phyloP scores from a whole-genome alignment of 352 stramenopile genomes.

The Peronospora farinosa region DNA sequence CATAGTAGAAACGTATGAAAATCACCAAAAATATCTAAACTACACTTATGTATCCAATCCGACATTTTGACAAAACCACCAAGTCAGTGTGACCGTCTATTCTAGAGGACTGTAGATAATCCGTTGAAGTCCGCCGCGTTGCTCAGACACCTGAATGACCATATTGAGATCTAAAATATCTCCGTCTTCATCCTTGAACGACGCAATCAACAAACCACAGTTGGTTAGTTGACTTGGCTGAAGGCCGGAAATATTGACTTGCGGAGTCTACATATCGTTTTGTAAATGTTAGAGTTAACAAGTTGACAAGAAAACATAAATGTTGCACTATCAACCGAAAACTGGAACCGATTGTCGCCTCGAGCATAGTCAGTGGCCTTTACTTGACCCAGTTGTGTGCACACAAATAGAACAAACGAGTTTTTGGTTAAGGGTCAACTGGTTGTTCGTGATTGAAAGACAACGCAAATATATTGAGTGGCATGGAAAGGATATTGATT shows the following conservation, averaged over 20 bases:
- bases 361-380: conserved; percentile 53
- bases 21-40: background rate
- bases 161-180: conserved; percentile 85
- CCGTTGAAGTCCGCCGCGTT: conserved; percentile 59
- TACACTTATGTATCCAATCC: conserved; percentile 1
- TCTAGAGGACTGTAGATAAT: conserved; percentile 87
- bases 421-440: conserved; percentile 29
- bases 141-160: conserved; percentile 83
- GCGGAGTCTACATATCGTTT: conserved; percentile 31
- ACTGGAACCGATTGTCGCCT: conserved; percentile 81
- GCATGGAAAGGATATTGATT: conserved; percentile 73
- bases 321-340: conserved; percentile 50
- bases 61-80: background rate
- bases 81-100: conserved; percentile 26
- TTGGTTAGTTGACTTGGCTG: conserved; percentile 81
- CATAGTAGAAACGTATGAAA: background rate
- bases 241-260: conserved; percentile 71
- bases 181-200: conserved; percentile 62
- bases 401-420: conserved; percentile 10
- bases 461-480: background rate
- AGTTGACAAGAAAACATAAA: background rate
- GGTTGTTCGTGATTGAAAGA: background rate
- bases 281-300: conserved; percentile 1
- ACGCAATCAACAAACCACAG: conserved; percentile 81
- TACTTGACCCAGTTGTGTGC: conserved; percentile 65